These are phyloP conservation scores for Lantana camara DNA, from an alignment of 257 asterid species.

Conservation along the genomic window DNA sequence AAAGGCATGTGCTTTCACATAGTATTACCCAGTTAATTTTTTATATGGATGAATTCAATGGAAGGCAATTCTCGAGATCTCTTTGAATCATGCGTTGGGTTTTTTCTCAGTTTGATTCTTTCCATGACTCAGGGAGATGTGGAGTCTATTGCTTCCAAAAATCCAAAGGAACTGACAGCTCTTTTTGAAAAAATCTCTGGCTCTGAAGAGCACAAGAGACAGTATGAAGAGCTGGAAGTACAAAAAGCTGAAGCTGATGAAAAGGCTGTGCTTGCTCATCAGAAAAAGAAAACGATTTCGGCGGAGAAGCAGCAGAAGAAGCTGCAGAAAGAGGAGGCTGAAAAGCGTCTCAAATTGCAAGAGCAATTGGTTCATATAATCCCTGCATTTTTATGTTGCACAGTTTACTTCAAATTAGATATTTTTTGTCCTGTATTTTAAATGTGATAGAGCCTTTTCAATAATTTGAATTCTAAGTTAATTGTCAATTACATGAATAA, in stretches of 20 bases:
- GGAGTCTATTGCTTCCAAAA: conserved; percentile 94
- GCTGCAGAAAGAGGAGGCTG: conserved; percentile 98
- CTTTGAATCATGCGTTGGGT: conserved; percentile 14
- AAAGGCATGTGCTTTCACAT: background rate
- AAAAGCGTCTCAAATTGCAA: conserved; percentile 87
- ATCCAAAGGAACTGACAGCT: conserved; percentile 88
- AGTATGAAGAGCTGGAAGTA: conserved; percentile 80
- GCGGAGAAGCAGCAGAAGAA: conserved; percentile 90
- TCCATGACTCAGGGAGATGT: conserved; percentile 79
- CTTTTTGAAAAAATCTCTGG: conserved; percentile 95
- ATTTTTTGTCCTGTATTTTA: conserved; percentile 18
- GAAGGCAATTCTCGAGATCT: conserved; percentile 7
- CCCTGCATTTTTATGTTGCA: conserved; percentile 23
- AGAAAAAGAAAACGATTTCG: conserved; percentile 80
- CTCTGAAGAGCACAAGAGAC: conserved; percentile 84
- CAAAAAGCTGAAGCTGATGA: conserved; percentile 90
- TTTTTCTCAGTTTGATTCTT: conserved; percentile 10
- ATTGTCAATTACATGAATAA: conserved; percentile 7
- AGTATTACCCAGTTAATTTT: too few species aligned
- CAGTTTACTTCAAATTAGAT: conserved; percentile 2
- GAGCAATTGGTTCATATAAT: conserved; percentile 65
- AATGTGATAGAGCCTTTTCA: conserved; percentile 13
- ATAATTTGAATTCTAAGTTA: conserved; percentile 7
- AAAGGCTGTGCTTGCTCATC: conserved; percentile 91
- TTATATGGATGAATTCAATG: too few species aligned